phyloP scores from a whole-genome alignment of 2,329 filamentous ascomycete species.

The Plenodomus biglobosus region DNA sequence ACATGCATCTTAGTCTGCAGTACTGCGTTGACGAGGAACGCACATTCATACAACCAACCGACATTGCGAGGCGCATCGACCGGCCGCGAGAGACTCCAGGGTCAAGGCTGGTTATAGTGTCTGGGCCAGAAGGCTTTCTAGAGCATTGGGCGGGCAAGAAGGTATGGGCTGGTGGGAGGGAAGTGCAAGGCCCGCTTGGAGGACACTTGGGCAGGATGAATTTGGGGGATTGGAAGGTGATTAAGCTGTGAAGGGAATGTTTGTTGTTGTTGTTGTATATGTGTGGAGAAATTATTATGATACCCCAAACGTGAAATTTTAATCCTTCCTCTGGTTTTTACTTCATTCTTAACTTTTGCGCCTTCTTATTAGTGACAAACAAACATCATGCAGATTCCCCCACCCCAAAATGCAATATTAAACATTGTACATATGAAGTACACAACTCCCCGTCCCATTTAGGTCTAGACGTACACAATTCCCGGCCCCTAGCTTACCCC shows the following conservation, averaged over 20 bases:
- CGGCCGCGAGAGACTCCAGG: constrained; percentile 40
- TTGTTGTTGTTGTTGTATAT: constrained; percentile 5
- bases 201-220: constrained; percentile 67
- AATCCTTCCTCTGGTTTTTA: no score
- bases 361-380: no score
- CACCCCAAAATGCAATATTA: no score
- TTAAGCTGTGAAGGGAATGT: constrained; percentile 56
- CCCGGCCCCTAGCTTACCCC: no score
- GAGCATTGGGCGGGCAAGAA: constrained; percentile 78
- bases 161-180: constrained; percentile 69
- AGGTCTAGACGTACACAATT: no score
- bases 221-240: constrained; percentile 58
- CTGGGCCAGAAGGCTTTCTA: constrained; percentile 89
- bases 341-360: no score
- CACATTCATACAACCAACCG: constrained; percentile 57
- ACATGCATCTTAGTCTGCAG: constrained; percentile 54
- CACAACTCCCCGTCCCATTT: no score
- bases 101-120: constrained; percentile 75
- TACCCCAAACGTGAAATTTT: no score
- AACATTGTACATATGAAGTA: no score
- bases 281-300: constrained; percentile 3
- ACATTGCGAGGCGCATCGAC: constrained; percentile 37
- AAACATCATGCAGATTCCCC: no score
- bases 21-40: constrained; percentile 84
- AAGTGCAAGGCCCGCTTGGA: constrained; percentile 72